Percentiles rank a stretch among this genome's conserved stretches.
These are phyloP conservation scores for Lecanoromycetidae sp. DNA, from an alignment of 2,329 filamentous ascomycete species.

Conservation along the genomic window DNA sequence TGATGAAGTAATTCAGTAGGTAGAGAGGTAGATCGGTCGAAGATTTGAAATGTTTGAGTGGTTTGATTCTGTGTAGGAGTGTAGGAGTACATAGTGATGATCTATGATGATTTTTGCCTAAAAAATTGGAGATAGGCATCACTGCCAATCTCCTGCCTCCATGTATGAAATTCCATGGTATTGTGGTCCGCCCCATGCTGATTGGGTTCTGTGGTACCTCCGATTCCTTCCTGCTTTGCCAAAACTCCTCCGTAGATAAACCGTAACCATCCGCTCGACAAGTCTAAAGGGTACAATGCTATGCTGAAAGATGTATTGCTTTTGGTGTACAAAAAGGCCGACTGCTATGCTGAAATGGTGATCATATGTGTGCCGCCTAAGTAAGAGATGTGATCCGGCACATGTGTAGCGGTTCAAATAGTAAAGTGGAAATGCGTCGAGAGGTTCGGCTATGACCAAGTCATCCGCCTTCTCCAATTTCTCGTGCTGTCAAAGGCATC, in stretches of 20 bases:
- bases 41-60: not conserved
- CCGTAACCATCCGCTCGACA: not conserved
- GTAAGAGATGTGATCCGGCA: not conserved
- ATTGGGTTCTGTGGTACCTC: not conserved
- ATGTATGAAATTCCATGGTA: not conserved
- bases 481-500: constrained; percentile 78
- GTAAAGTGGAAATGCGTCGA: not conserved
- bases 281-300: constrained; percentile 4
- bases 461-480: constrained; percentile 30
- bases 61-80: not conserved
- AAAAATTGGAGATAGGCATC: not conserved
- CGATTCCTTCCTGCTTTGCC: not conserved
- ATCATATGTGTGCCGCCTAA: not conserved
- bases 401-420: too few relatives aligned
- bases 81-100: not conserved
- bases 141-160: not conserved
- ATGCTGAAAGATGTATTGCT: not conserved
- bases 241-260: not conserved
- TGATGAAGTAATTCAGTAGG: too few relatives aligned
- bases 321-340: constrained; percentile 10
- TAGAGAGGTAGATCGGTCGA: too few relatives aligned
- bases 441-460: constrained; percentile 12
- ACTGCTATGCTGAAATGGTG: constrained; percentile 5
- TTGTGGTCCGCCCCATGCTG: not conserved
- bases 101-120: too few relatives aligned